Conservation (phyloP, 2,329 filamentous ascomycete species). For the Fusarium illudens region DNA sequence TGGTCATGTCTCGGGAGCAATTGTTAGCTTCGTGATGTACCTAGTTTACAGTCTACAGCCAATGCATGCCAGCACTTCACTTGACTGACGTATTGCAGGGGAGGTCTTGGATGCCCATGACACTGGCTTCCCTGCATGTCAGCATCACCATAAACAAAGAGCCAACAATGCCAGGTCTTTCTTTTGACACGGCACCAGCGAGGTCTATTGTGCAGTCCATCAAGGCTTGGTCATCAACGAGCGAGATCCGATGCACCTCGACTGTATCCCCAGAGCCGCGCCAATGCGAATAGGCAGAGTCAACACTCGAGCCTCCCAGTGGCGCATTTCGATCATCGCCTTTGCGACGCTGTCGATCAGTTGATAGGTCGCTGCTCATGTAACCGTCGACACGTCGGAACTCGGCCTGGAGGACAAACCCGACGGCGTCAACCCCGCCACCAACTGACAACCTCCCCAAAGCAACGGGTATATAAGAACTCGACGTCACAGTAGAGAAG, state of each 20-base stretch:
- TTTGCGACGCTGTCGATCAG: neutral
- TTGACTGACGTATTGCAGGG: no score
- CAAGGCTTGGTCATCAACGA: neutral
- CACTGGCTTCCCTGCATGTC: no score
- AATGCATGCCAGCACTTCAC: no score
- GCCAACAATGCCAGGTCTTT: neutral
- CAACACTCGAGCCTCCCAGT: neutral
- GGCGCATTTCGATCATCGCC: neutral
- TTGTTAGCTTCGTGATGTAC: no score
- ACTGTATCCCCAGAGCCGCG: neutral
- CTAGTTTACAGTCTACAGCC: no score
- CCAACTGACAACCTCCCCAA: neutral
- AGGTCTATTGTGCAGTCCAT: neutral
- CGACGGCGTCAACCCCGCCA: constrained; percentile 4
- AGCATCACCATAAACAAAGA: neutral
- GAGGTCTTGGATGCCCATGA: no score
- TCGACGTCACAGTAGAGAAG: no score
- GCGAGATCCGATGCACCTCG: neutral
- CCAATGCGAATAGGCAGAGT: neutral
- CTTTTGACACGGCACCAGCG: neutral
- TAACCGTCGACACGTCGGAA: constrained; percentile 4
- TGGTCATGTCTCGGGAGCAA: no score
- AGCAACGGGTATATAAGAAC: constrained; percentile 6
- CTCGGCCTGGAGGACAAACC: constrained; percentile 5
- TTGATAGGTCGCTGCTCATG: constrained; percentile 7